Base-by-base conservation (phyloP, 495 filamentous ascomycete species). In the Cairneyella variabilis region DNA sequence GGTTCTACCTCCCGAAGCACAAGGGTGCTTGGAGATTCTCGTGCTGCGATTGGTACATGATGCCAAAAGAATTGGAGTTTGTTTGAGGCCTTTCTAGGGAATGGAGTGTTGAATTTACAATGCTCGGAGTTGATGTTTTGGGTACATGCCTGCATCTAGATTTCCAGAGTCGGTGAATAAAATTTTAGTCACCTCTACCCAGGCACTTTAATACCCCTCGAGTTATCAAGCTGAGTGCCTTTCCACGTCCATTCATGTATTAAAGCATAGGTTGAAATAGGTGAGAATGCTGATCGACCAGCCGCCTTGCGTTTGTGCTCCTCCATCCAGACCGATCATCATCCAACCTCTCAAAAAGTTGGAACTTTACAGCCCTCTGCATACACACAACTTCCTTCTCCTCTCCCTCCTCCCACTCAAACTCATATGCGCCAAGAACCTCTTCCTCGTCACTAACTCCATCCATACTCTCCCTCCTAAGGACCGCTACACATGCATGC, bases 11-110 rank as follows among this genome's bases (percentile, higher is more conserved):
- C 5, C 56, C 64, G 5, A 55, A 51, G 44, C 57, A 71, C 32
- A 62, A 59, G 39, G 69, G 66, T 0, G 58, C 63, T 36, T 76
- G 71, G 73, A 65, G 68, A 16, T 75, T 76, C 49, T 56, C 70
- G 40, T 68, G 66, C 14, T 73, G 69, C 37, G 67, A 70, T 56
- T 58, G 58, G 4, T 48, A 63, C 49, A 65, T 68, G 5, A 48
- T 50, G 39, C 69, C 64, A 37, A 61, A 60, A 60, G 66, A 68
- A 45, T 49, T 72, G 61, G 51, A 46, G 43, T 61, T 66, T 53
- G 55, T 63, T 12, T 57, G 23, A 48, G 30, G 3, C 8, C 9
- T 39, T 20, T 20, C n/a, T 21, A 3, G 41, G 12, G 7, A 11
- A 7, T 23, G 9, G 1, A 26, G 21, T 23, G n/a, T n/a, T n/a